A percentile compares a stretch with the other conserved stretches of the same genome.
Evolutionary conservation across 2,329 filamentous ascomycete genomes (phyloP).

Genomic region (Fusarium palustre): DNA sequence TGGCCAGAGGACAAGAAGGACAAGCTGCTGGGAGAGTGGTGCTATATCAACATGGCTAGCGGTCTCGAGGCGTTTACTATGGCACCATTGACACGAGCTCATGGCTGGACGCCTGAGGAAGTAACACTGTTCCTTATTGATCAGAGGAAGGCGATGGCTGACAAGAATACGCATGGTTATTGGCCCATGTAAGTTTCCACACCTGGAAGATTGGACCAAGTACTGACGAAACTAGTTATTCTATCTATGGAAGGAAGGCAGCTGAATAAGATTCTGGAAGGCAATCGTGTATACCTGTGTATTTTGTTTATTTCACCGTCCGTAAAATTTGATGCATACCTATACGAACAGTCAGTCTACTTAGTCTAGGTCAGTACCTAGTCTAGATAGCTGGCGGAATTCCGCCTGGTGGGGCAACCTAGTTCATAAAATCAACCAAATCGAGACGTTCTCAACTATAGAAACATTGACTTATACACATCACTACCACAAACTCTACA

Average conservation of each 20-base stretch:
- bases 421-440: slow-evolving; percentile 19
- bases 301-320: background rate
- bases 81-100: slow-evolving; percentile 30
- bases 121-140: slow-evolving; percentile 26
- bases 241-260: slow-evolving; percentile 22
- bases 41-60: slow-evolving; percentile 18
- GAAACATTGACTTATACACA: slow-evolving; percentile 18
- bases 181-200: slow-evolving; percentile 25
- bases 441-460: background rate
- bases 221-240: slow-evolving; percentile 8
- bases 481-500: background rate
- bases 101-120: slow-evolving; percentile 27
- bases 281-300: fast-evolving
- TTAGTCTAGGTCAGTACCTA: background rate
- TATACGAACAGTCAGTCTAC: no score
- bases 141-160: slow-evolving; percentile 26
- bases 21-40: slow-evolving; percentile 37
- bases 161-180: slow-evolving; percentile 21
- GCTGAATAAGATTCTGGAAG: background rate
- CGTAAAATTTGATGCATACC: background rate
- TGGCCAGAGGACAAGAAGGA: slow-evolving; percentile 34
- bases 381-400: slow-evolving; percentile 15
- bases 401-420: slow-evolving; percentile 22
- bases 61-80: slow-evolving; percentile 39
- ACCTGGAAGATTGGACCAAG: fast-evolving